Percentiles rank a stretch among this genome's conserved stretches.
Evolutionary conservation across 140 eudicot species (phyloP).

Genomic region (Erigeron philadelphicus): DNA sequence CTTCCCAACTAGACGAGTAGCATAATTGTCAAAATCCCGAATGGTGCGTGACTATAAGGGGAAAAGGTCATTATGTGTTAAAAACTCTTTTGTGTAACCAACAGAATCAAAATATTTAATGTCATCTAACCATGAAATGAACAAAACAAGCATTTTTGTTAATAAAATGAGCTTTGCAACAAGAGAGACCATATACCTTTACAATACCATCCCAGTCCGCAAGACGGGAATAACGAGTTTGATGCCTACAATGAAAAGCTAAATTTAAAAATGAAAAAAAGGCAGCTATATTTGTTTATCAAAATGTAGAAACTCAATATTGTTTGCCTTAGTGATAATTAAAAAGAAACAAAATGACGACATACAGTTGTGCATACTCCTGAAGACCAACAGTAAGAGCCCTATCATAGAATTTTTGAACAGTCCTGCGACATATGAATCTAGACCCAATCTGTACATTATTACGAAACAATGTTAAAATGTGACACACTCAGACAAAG

Average conservation of each 20-base stretch:
- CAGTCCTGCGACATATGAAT: conserved; percentile 71
- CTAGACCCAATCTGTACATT: conserved; percentile 64
- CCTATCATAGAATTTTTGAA: conserved; percentile 77
- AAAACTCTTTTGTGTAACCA: background rate
- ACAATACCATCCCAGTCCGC: conserved; percentile 93
- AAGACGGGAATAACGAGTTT: conserved; percentile 66
- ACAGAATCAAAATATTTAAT: background rate
- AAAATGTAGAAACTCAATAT: background rate
- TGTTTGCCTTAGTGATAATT: background rate
- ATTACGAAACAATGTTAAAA: background rate
- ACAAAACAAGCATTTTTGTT: background rate
- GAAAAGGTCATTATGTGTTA: conserved; percentile 13
- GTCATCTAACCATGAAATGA: background rate
- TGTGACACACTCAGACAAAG: background rate
- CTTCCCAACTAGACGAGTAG: conserved; percentile 78
- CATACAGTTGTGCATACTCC: conserved; percentile 87
- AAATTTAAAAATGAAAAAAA: conserved; percentile 3
- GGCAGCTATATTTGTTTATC: background rate
- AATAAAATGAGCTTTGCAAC: conserved; percentile 1
- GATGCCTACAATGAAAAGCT: conserved; percentile 53
- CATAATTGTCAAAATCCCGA: conserved; percentile 89
- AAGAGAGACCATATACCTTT: conserved; percentile 48
- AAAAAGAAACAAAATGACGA: conserved; percentile 25
- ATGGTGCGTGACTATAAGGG: conserved; percentile 68
- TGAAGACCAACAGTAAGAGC: conserved; percentile 85